Conservation (phyloP, 2,329 filamentous ascomycete species). For the Diplocarpon mali region DNA sequence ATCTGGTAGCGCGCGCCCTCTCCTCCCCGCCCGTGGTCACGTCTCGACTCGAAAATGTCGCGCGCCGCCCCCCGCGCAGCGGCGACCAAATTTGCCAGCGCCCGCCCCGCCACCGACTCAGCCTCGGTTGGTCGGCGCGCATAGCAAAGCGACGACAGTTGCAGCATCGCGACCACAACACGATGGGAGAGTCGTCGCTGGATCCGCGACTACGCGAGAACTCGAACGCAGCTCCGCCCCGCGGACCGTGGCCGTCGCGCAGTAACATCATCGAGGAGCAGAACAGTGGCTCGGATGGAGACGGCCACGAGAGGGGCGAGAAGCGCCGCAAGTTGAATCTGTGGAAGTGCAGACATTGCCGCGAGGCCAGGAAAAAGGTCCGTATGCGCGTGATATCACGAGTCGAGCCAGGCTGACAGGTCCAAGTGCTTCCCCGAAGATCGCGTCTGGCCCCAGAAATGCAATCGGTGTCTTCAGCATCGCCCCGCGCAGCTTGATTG, state of each 20-base stretch:
- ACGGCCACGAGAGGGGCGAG: background rate
- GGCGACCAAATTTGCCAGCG: too few species aligned
- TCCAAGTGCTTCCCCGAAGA: slow-evolving; percentile 11
- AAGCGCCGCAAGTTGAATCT: slow-evolving; percentile 13
- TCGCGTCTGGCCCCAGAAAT: slow-evolving; percentile 12
- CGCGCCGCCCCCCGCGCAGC: too few species aligned
- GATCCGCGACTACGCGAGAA: background rate
- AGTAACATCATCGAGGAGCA: background rate
- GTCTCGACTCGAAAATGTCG: too few species aligned
- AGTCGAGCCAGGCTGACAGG: too few species aligned
- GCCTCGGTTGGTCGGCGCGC: too few species aligned
- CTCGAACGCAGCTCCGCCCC: background rate
- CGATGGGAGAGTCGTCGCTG: background rate
- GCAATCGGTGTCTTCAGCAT: slow-evolving; percentile 9
- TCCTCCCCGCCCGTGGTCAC: too few species aligned
- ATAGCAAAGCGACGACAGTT: too few species aligned
- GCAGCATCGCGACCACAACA: too few species aligned
- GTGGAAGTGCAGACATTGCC: slow-evolving; percentile 13
- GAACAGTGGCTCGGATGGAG: slow-evolving; percentile 1
- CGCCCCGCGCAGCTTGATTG: slow-evolving; percentile 9
- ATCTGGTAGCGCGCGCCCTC: too few species aligned
- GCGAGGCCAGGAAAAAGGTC: slow-evolving; percentile 13
- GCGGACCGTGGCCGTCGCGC: background rate
- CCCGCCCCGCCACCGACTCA: too few species aligned
- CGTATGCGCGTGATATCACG: too few species aligned